A percentile compares a stretch with the other conserved stretches of the same genome.
These are phyloP conservation scores for Triadica sebifera DNA, from an alignment of 345 rosid species.

Conservation along the genomic window DNA sequence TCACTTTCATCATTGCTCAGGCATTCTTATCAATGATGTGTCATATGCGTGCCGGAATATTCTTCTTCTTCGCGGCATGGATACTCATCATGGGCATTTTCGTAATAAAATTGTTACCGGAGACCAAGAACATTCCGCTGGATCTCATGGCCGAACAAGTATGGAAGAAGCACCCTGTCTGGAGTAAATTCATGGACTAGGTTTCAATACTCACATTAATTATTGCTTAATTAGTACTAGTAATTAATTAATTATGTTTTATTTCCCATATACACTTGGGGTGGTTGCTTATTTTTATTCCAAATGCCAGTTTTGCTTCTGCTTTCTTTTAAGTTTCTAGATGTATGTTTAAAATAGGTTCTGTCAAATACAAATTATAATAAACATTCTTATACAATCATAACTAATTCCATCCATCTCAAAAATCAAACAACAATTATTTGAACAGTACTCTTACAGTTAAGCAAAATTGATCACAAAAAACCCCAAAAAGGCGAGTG, in stretches of 20 bases:
- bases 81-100: conserved; percentile 15
- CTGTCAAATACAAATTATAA: neutral
- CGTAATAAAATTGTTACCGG: conserved; percentile 13
- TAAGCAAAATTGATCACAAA: conserved; percentile 20
- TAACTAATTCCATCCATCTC: neutral
- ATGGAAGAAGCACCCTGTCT: conserved; percentile 25
- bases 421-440: neutral
- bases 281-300: too few species aligned
- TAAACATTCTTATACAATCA: neutral
- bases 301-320: too few species aligned
- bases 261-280: too few species aligned
- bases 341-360: neutral
- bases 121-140: conserved; percentile 21
- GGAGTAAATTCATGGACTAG: conserved; percentile 19
- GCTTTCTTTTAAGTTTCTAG: too few species aligned
- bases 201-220: neutral
- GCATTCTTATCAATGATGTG: conserved; percentile 30
- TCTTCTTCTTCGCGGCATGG: conserved; percentile 27
- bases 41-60: conserved; percentile 17
- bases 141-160: conserved; percentile 24
- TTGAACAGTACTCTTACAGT: neutral
- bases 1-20: conserved; percentile 20
- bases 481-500: conserved; percentile 21
- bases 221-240: too few species aligned
- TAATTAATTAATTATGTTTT: too few species aligned